phyloP scores from a whole-genome alignment of 441 rosid genomes.

The Erodium moschatum region DNA sequence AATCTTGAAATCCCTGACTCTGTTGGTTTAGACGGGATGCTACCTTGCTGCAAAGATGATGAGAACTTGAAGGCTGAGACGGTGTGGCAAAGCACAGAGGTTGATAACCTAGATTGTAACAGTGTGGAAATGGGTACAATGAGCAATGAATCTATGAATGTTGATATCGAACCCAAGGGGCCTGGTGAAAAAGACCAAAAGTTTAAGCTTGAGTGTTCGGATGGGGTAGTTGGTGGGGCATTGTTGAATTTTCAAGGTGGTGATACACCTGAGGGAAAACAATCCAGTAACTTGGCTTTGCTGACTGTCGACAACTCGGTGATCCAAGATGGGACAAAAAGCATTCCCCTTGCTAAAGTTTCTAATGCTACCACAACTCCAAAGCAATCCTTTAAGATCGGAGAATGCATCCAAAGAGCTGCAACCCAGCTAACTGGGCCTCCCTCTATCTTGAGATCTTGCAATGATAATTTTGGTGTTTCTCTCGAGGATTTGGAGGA shows the following conservation, averaged over 20 bases:
- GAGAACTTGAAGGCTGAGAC: neutral
- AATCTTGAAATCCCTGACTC: neutral
- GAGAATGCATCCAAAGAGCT: constrained; percentile 79
- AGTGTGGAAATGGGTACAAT: neutral
- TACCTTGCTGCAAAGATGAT: constrained; percentile 1
- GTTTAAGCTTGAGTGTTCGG: constrained; percentile 15
- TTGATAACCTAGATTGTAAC: neutral
- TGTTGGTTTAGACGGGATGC: neutral
- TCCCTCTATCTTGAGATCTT: constrained; percentile 46
- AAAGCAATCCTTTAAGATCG: constrained; percentile 77
- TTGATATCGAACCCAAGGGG: neutral
- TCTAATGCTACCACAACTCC: constrained; percentile 29
- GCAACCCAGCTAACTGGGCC: constrained; percentile 86
- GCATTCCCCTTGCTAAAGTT: constrained; percentile 52
- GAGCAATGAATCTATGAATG: constrained; percentile 4
- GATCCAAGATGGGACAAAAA: constrained; percentile 45
- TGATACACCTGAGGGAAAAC: no score
- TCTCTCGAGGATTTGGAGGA: constrained; percentile 32
- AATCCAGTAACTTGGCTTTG: no score
- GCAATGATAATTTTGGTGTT: constrained; percentile 34
- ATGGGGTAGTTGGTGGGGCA: constrained; percentile 10
- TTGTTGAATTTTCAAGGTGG: no score
- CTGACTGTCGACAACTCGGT: constrained; percentile 28
- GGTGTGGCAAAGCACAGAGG: constrained; percentile 1
- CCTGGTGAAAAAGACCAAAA: constrained; percentile 22